phyloP scores from a whole-genome alignment of 805 yeast species.

The Maudiozyma barnettii region DNA sequence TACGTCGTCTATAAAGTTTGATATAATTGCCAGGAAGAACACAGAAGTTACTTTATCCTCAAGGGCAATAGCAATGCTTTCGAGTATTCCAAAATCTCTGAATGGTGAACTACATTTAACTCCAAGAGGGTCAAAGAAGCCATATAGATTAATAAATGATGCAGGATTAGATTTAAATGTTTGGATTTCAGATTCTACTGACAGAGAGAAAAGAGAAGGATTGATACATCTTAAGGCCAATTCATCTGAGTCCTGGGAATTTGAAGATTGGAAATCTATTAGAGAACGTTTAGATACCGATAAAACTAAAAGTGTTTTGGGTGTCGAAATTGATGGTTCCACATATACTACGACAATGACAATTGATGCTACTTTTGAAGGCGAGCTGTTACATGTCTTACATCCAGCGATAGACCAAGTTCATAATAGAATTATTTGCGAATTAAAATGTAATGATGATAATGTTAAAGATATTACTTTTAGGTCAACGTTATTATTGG shows the following conservation, averaged over 20 bases:
- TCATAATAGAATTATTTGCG: slow-evolving; percentile 69
- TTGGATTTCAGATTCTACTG: slow-evolving; percentile 55
- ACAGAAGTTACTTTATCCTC: slow-evolving; percentile 80
- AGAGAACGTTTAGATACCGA: slow-evolving; percentile 72
- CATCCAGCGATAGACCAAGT: slow-evolving; percentile 51
- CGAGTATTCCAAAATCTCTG: slow-evolving; percentile 55
- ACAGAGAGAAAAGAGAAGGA: slow-evolving; percentile 15
- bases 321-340: slow-evolving; percentile 49
- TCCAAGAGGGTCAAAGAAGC: slow-evolving; percentile 70
- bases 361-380: slow-evolving; percentile 69
- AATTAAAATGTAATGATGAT: slow-evolving; percentile 58
- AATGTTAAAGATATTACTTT: slow-evolving; percentile 71
- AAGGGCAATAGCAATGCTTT: slow-evolving; percentile 64
- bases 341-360: slow-evolving; percentile 44
- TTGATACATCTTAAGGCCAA: slow-evolving; percentile 37
- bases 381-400: slow-evolving; percentile 66
- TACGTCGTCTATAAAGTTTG: slow-evolving; percentile 44
- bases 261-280: slow-evolving; percentile 85
- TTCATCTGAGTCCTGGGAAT: slow-evolving; percentile 67
- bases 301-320: slow-evolving; percentile 49
- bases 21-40: slow-evolving; percentile 61
- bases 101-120: slow-evolving; percentile 45
- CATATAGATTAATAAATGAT: slow-evolving; percentile 71
- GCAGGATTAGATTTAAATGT: slow-evolving; percentile 77
- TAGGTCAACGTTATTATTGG: slow-evolving; percentile 63